Base-by-base conservation (phyloP, 176 grass and related monocot genomes). In the Carex kokanica region DNA sequence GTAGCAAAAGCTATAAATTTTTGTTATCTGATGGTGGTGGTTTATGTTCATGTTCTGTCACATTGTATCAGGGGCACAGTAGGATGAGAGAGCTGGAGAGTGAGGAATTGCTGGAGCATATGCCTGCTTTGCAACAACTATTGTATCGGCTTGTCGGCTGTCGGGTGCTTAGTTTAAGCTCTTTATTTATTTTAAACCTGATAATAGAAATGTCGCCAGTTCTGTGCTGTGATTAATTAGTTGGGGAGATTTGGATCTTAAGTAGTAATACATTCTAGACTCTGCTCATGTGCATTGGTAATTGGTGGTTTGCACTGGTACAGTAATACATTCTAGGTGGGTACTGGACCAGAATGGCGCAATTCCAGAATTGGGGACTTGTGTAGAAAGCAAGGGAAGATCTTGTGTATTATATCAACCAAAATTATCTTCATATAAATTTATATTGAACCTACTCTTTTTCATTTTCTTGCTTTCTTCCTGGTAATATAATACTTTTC, bases 241-340 rank as follows among this genome's bases (percentile, higher is more conserved):
- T 61, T 3, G 59, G 21, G 59, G 18, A 61, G n/a, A 61, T 9
- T 24, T 69, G 5, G 6, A 54, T 56, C 2, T 25, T 6, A 34
- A 18, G 1, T 56, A 56, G n/a, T 32, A 74, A 4, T 74, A 52
- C 41, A 4, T 18, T 59, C 9, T 20, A 85, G 34, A 11, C 57
- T n/a, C 21, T 64, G 77, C 36, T 78, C 27, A 29, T 78, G 73
- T 85, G 81, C 21, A 71, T 61, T 69, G 67, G 27, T 68, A 34
- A 57, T 64, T 60, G 6, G 81, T 74, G 52, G 58, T 45, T 31
- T 79, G 17, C 71, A 78, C 21, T 55, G 69, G 69, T 24, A 54
- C 73, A 34, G 14, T 56, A 78, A 78, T 56, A 1, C 31, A 12
- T 51, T 51, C 41, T 53, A 15, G 3, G 10, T 7, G 8, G 7